Percentiles rank a stretch among this genome's conserved stretches.
These are phyloP conservation scores for Otatea glauca DNA, from an alignment of 176 grass and related monocot genomes.

Conservation along the genomic window DNA sequence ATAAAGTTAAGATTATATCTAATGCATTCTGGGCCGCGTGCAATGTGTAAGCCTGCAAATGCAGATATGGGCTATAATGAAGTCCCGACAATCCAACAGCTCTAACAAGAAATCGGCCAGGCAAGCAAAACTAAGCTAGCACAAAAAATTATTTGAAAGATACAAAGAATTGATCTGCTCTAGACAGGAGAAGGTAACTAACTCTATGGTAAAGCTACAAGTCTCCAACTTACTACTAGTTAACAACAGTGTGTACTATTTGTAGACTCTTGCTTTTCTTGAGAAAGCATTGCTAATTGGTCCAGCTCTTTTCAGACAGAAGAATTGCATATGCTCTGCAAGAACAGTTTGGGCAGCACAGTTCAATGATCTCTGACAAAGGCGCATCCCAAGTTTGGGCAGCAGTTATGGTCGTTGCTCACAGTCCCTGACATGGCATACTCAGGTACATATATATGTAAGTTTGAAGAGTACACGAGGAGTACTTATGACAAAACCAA, in stretches of 20 bases:
- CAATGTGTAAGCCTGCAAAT: too few relatives aligned
- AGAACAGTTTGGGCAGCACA: not conserved
- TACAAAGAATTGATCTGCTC: not conserved
- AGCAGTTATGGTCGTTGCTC: constrained; percentile 32
- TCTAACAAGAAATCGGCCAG: not conserved
- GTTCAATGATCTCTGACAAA: constrained; percentile 24
- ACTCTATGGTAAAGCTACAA: not conserved
- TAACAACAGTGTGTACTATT: not conserved
- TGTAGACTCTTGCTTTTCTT: not conserved
- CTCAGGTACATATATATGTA: not conserved
- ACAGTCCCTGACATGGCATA: constrained; percentile 8
- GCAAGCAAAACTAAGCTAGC: not conserved
- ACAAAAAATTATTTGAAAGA: not conserved
- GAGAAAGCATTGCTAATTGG: not conserved
- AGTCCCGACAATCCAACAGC: not conserved
- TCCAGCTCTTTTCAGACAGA: not conserved
- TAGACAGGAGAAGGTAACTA: not conserved
- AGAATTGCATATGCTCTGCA: constrained; percentile 30
- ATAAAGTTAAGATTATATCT: too few relatives aligned
- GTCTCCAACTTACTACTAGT: not conserved
- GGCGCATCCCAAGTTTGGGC: not conserved
- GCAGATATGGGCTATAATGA: not conserved
- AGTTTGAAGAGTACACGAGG: not conserved
- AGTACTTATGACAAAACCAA: not conserved
- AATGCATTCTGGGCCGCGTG: too few relatives aligned